Evolutionary conservation across 352 stramenopile species (phyloP), one percentile per base, ranked within the genome.

Genomic region (Globisporangium yorkense): DNA sequence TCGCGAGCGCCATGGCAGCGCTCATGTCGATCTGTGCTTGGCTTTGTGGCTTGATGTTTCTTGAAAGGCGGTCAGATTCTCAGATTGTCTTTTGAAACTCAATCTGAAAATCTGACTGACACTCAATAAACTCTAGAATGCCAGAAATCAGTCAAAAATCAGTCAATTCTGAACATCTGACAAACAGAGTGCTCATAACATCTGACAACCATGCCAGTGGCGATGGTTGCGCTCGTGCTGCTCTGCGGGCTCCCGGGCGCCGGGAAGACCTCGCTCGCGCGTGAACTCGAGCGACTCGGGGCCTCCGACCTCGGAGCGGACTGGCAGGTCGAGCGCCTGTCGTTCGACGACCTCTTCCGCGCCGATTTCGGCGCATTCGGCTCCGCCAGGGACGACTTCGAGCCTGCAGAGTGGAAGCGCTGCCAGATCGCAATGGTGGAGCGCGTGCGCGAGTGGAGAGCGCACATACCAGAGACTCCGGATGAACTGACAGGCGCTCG

Each of bases 171-270:
- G 24, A 12, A 24, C 5, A 49, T 27, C 9, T 29, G 18, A 48
- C 24, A 48, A 18, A 51, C 27, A 12, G 21, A 27, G 24, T 27
- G 24, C 24, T 27, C 24, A 27, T 27, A 12, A 24, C 5, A 49
- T 27, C 9, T 29, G 18, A 48, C 24, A 48, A 18, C 29, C 27
- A 53, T 40, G 47, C 47, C 6, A n/a, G 5, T 27, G 13, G 13
- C 7, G 46, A 4, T 21, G 20, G 20, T 16, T 5, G 49, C n/a
- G 49, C 61, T 91, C 48, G 57, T 89, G 48, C 58, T 88, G 15
- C 56, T 89, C 8, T 88, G 77, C 54, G 82, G 82, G 2, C 67
- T 92, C 31, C 82, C 82, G 13, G 82, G 74, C 16, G 77, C 82
- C 20, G 77, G 82, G 15, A 92, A 92, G 67, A 86, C 79, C 51